Conservation (phyloP, 371 early-diverging fungal species). For the Mucor saturninus region DNA sequence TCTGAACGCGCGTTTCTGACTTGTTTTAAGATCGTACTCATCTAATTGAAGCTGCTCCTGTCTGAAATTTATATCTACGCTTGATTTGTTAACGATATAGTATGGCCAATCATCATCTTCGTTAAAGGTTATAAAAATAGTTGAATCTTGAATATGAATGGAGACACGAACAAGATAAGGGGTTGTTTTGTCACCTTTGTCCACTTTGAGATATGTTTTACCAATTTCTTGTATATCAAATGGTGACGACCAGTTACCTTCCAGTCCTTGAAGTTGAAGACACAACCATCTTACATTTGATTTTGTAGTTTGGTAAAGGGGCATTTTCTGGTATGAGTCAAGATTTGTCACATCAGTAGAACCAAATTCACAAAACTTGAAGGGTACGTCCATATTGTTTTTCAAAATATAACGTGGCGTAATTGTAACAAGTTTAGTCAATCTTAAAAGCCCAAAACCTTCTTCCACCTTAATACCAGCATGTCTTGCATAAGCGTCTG, state of each 20-base stretch:
- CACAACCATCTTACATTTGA: slow-evolving; percentile 56
- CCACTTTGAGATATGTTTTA: slow-evolving; percentile 76
- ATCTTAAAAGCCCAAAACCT: slow-evolving; percentile 58
- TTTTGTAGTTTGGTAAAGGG: slow-evolving; percentile 57
- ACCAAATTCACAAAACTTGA: slow-evolving; percentile 65
- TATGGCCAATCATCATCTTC: slow-evolving; percentile 90
- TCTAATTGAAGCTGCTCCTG: slow-evolving; percentile 58
- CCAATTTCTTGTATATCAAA: slow-evolving; percentile 86
- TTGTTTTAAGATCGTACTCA: slow-evolving; percentile 39
- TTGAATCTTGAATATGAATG: slow-evolving; percentile 80
- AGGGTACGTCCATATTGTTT: slow-evolving; percentile 65
- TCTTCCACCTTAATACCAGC: slow-evolving; percentile 77
- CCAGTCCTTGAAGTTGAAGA: slow-evolving; percentile 48
- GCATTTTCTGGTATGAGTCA: slow-evolving; percentile 48
- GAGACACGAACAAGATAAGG: slow-evolving; percentile 81
- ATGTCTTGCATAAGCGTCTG: slow-evolving; percentile 49
- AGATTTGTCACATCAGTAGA: slow-evolving; percentile 29
- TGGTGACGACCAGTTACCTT: slow-evolving; percentile 75
- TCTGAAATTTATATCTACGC: slow-evolving; percentile 73
- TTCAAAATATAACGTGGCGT: slow-evolving; percentile 86
- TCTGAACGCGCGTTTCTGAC: slow-evolving; percentile 36
- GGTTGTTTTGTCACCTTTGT: slow-evolving; percentile 45
- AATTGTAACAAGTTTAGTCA: slow-evolving; percentile 78
- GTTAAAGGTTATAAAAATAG: slow-evolving; percentile 82
- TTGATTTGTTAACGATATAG: slow-evolving; percentile 82